Evolutionary conservation across 2,329 filamentous ascomycete species (phyloP).

Genomic region (Cephalotrichum gorgonifer): DNA sequence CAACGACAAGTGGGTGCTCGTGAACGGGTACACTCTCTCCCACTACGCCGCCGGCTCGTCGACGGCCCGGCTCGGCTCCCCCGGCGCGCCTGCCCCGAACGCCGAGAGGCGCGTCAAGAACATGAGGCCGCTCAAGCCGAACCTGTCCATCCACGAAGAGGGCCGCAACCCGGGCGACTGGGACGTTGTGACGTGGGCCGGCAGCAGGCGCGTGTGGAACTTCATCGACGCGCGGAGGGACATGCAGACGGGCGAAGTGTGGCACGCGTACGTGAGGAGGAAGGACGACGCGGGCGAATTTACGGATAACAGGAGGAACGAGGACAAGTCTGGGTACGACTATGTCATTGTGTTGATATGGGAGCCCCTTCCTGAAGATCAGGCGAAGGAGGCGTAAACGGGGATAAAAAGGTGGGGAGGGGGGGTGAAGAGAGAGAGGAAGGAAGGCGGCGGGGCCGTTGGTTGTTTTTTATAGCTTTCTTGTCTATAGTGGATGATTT

Average conservation of each 20-base stretch:
- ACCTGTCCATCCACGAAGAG: conserved; percentile 2
- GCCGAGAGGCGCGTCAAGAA: background rate
- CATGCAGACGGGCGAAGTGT: conserved; percentile 13
- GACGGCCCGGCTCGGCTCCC: background rate
- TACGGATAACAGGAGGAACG: conserved; percentile 8
- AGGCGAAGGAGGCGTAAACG: too few relatives aligned
- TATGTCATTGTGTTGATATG: conserved; percentile 21
- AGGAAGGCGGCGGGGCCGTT: too few relatives aligned
- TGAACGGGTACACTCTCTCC: conserved; percentile 34
- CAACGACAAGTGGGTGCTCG: conserved; percentile 33
- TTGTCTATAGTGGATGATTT: background rate
- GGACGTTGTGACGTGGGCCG: conserved; percentile 14
- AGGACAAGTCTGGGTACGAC: conserved; percentile 16
- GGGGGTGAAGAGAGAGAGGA: too few relatives aligned
- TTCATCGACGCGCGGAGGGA: conserved; percentile 15
- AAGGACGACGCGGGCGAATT: conserved; percentile 10
- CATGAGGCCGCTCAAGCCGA: background rate
- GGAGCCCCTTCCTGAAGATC: conserved; percentile 12
- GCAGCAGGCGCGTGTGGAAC: conserved; percentile 16
- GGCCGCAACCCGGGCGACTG: conserved; percentile 2
- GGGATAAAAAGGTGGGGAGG: background rate
- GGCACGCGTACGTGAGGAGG: conserved; percentile 21
- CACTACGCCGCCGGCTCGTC: conserved; percentile 25
- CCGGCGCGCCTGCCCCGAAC: background rate
- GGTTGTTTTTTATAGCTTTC: background rate